A percentile compares a stretch with the other conserved stretches of the same genome.
These are phyloP conservation scores for Corymbia calophylla DNA, from an alignment of 441 rosid genomes.

Conservation along the genomic window DNA sequence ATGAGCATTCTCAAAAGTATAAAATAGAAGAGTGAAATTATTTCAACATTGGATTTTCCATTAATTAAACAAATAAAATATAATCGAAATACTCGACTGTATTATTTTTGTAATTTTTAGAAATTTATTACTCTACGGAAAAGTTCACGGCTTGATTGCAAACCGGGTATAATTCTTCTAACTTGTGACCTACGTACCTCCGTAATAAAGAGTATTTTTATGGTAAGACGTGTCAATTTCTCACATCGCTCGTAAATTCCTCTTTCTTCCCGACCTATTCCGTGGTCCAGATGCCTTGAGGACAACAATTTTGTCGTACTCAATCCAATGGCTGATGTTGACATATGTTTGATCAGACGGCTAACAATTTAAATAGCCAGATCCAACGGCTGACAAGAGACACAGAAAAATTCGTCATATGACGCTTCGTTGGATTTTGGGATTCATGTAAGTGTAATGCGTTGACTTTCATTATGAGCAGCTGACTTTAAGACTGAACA, in stretches of 20 bases:
- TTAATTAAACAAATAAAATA: not conserved
- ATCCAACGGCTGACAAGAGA: not conserved
- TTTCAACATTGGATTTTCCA: not conserved
- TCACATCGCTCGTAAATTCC: too few species aligned
- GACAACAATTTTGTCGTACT: not conserved
- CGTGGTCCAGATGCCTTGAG: fast-evolving
- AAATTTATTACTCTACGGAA: not conserved
- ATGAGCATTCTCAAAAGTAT: not conserved
- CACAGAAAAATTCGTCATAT: not conserved
- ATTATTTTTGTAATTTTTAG: not conserved
- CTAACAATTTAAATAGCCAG: not conserved
- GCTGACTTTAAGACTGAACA: not conserved
- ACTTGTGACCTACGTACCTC: not conserved
- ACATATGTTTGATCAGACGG: not conserved
- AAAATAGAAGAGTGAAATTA: not conserved
- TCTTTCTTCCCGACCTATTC: too few species aligned
- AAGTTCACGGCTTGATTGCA: not conserved
- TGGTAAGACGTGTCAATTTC: not conserved
- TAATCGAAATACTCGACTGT: not conserved
- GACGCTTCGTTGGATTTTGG: not conserved
- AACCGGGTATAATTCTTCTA: not conserved
- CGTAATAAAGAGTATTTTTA: not conserved
- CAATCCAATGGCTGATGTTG: not conserved
- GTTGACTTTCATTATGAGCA: not conserved
- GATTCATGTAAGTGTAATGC: not conserved